A percentile compares a stretch with the other conserved stretches of the same genome.
Conservation (phyloP, 345 rosid genomes). For the Salix udensis region DNA sequence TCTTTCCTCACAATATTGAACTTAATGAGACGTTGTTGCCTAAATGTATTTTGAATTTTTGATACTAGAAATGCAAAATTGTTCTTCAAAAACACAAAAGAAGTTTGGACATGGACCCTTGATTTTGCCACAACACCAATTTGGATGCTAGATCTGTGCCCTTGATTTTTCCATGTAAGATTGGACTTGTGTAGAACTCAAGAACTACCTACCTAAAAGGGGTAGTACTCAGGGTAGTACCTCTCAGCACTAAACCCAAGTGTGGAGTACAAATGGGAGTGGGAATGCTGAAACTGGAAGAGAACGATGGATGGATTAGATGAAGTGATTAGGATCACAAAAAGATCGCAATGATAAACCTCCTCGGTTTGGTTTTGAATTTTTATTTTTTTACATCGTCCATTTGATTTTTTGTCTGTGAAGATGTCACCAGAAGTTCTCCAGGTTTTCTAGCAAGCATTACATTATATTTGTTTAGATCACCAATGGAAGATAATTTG, state of each 20-base stretch:
- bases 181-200: not conserved
- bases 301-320: not conserved
- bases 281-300: not conserved
- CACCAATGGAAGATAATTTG: not conserved
- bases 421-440: not conserved
- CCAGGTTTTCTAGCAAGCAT: not conserved
- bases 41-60: not conserved
- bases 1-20: not conserved
- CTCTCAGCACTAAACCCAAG: not conserved
- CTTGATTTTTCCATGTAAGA: not conserved
- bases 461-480: not conserved
- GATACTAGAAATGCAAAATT: not conserved
- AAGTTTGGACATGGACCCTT: not conserved
- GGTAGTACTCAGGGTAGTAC: not conserved
- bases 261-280: not conserved
- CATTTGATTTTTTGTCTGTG: not conserved
- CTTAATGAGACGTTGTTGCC: not conserved
- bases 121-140: conserved; percentile 10
- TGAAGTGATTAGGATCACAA: not conserved
- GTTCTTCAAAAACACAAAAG: not conserved
- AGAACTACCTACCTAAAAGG: not conserved
- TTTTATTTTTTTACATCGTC: not conserved
- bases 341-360: not conserved
- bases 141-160: not conserved
- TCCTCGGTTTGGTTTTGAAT: not conserved